Evolutionary conservation across 1,284 basidiomycete genomes (phyloP).

Genomic region (Puccinia coronata): DNA sequence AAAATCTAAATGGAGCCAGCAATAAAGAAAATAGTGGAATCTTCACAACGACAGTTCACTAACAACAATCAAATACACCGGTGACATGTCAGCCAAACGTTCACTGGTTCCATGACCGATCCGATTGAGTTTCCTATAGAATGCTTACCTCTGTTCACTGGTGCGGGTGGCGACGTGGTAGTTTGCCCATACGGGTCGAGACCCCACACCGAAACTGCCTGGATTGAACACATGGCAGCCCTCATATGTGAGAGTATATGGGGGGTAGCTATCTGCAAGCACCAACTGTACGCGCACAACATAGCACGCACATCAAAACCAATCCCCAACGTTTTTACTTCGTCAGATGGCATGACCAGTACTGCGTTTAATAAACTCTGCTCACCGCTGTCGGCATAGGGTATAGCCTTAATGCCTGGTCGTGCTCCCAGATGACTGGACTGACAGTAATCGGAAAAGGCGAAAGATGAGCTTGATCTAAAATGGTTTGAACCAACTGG

Average conservation of each 20-base stretch:
- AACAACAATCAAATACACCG: not conserved
- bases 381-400: constrained; percentile 87
- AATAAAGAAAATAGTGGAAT: not conserved
- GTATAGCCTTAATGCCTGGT: constrained; percentile 88
- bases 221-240: constrained; percentile 99
- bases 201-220: constrained; percentile 61
- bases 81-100: not conserved
- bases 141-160: constrained; percentile 45
- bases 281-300: constrained; percentile 67
- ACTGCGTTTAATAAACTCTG: not conserved
- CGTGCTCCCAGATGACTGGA: constrained; percentile 85
- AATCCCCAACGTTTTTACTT: not conserved
- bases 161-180: constrained; percentile 38
- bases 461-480: constrained; percentile 71
- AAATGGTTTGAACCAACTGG: constrained; percentile 85
- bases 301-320: not conserved
- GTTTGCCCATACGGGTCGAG: constrained; percentile 42
- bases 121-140: not conserved
- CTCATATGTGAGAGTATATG: constrained; percentile 94
- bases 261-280: constrained; percentile 95
- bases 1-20: not conserved
- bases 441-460: constrained; percentile 74
- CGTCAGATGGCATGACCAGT: too few species aligned
- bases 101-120: not conserved
- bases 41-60: constrained; percentile 23